Percentiles rank a stretch among this genome's conserved stretches.
Evolutionary conservation across 345 rosid genomes (phyloP).

Genomic region (Punica granatum): DNA sequence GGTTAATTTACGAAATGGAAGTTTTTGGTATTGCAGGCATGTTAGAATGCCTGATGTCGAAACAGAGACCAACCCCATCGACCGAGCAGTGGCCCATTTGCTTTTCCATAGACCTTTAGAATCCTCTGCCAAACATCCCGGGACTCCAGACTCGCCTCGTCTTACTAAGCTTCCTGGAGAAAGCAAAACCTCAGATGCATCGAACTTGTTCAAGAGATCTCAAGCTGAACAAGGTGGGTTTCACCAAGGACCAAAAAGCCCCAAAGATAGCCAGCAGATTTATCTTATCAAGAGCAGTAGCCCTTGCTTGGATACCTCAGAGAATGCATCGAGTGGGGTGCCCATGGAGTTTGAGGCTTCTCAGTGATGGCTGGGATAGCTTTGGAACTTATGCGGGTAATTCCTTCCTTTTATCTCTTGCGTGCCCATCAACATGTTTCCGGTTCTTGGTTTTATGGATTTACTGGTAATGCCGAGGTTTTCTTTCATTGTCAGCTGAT

Average conservation of each 20-base stretch:
- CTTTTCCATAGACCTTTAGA: constrained; percentile 74
- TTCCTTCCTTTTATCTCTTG: constrained; percentile 15
- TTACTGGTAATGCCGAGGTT: constrained; percentile 14
- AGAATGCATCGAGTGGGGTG: neutral
- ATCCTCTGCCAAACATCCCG: constrained; percentile 33
- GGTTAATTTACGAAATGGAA: neutral
- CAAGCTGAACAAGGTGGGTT: constrained; percentile 22
- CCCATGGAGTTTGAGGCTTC: constrained; percentile 9
- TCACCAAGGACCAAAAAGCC: constrained; percentile 27
- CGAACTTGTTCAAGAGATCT: constrained; percentile 17
- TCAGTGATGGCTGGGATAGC: neutral
- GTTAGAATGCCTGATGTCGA: constrained; percentile 48
- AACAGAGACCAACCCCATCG: constrained; percentile 84
- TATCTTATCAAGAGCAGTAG: constrained; percentile 4
- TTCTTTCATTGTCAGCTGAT: neutral
- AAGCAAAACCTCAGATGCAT: constrained; percentile 17
- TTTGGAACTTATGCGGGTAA: neutral
- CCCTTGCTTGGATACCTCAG: constrained; percentile 3
- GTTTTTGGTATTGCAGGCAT: constrained; percentile 28
- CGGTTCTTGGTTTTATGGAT: neutral
- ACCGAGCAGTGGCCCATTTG: constrained; percentile 80
- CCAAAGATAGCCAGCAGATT: neutral
- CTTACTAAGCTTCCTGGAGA: constrained; percentile 35
- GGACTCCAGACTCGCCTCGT: constrained; percentile 51
- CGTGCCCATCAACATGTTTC: neutral